Evolutionary conservation across 345 rosid genomes (phyloP).

Genomic region (Citrus mangshanensis): DNA sequence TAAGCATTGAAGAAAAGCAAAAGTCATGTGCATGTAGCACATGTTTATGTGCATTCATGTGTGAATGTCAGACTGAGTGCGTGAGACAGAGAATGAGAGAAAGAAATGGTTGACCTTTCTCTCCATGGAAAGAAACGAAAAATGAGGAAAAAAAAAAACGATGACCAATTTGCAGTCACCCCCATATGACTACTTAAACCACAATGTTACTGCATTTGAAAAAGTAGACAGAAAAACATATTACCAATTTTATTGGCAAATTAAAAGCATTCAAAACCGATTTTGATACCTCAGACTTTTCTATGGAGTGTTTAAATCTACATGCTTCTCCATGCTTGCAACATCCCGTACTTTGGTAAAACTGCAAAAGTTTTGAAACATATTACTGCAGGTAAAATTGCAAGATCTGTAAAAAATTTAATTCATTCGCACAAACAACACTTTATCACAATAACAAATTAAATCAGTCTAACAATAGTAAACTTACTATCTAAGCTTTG

Average conservation of each 20-base stretch:
- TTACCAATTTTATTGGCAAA: conserved; percentile 21
- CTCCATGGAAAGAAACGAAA: neutral
- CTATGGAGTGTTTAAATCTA: conserved; percentile 25
- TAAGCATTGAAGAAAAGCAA: neutral
- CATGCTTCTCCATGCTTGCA: conserved; percentile 32
- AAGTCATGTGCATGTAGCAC: neutral
- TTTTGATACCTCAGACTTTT: conserved; percentile 11
- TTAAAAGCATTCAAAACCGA: conserved; percentile 14
- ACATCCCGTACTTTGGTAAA: conserved; percentile 19
- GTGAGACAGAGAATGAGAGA: neutral
- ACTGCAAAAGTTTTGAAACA: conserved; percentile 22
- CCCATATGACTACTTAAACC: neutral
- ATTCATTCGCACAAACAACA: neutral
- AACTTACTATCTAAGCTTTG: neutral
- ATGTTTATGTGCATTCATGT: neutral
- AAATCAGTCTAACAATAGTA: neutral
- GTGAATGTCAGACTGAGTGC: neutral
- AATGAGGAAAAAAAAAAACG: neutral
- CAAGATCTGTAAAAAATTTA: neutral
- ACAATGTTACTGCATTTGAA: neutral
- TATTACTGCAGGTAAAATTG: neutral
- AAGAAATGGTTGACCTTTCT: neutral
- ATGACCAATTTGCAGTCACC: neutral
- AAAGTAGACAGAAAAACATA: neutral
- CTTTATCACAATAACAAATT: neutral